These are phyloP conservation scores for Pyracantha coccinea DNA, from an alignment of 331 rosid species.

Conservation along the genomic window DNA sequence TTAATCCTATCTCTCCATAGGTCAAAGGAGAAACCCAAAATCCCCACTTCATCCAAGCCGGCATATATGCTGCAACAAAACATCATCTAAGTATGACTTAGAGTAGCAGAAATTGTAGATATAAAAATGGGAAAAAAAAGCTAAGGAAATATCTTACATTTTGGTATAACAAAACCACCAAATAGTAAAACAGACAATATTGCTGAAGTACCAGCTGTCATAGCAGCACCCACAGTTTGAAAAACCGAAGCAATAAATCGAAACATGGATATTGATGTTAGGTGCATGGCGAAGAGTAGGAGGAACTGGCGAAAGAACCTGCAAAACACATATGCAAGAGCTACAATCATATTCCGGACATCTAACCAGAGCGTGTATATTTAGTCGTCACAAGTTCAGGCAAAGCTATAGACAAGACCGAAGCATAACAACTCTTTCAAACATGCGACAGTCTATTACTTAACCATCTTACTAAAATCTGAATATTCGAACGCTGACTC, in stretches of 20 bases:
- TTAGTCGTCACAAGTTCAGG: too few species aligned
- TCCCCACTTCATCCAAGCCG: constrained; percentile 70
- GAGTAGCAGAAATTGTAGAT: background rate
- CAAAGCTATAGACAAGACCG: background rate
- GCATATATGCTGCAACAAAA: constrained; percentile 58
- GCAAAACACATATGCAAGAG: background rate
- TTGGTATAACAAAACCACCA: constrained; percentile 75
- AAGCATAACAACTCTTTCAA: background rate
- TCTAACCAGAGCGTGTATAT: background rate
- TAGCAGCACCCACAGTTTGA: constrained; percentile 46
- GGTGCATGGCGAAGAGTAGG: constrained; percentile 47
- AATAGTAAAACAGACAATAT: constrained; percentile 46
- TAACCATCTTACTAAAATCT: background rate
- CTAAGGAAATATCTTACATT: constrained; percentile 28
- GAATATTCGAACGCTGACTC: constrained; percentile 6
- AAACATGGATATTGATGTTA: constrained; percentile 62
- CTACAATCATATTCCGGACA: background rate
- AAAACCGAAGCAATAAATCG: constrained; percentile 63
- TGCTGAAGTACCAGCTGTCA: constrained; percentile 44
- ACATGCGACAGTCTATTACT: background rate
- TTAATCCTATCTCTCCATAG: constrained; percentile 66
- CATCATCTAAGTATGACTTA: background rate
- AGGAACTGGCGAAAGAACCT: constrained; percentile 65
- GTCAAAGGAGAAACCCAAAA: constrained; percentile 76
- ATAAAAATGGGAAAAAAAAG: background rate